Evolutionary conservation across 2,329 filamentous ascomycete genomes (phyloP), one percentile per base, ranked within the genome.

Genomic region (Didymella keratinophila): DNA sequence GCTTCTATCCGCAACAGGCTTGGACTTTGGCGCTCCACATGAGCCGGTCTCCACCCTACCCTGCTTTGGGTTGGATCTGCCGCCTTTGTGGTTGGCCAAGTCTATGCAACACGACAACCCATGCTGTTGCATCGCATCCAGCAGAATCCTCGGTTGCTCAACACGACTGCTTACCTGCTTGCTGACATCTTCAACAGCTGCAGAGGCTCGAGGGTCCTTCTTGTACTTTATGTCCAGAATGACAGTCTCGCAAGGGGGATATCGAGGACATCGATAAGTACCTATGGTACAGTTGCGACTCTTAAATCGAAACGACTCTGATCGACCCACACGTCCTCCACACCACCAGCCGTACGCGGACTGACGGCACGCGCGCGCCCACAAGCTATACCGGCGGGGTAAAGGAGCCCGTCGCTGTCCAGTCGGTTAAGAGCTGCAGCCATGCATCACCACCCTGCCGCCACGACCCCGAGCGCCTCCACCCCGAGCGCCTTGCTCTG

Each of bases 371-470:
- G 60, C 62, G 58, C 57, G 50, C 50, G 48, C 48, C 56, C 20
- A 61, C 47, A 51, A 36, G 48, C 55, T 58, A 59, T 42, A 27
- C 50, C 63, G 42, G 73, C 72, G 72, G 73, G 73, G 72, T 74
- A 72, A 57, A 49, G 49, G 62, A 56, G 48, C 46, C 54, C 48
- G 56, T 57, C 58, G 62, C 63, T 50, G 62, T 64, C 63, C 66
- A 58, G 51, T 65, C 48, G 65, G 59, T 52, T 63, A 63, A 63
- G 39, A 58, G 58, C 67, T 72, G 71, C 70, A 72, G 67, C 65
- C 57, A 52, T 59, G 69, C 64, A 71, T 60, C 63, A 70, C 68
- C 36, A 58, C 36, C 30, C 27, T 65, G 68, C 70, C 62, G 64
- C 63, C 52, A 61, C 62, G 48, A 54, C 56, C 52, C 59, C 63